phyloP scores from a whole-genome alignment of 2,329 filamentous ascomycete species.

The Monosporascus sp. region DNA sequence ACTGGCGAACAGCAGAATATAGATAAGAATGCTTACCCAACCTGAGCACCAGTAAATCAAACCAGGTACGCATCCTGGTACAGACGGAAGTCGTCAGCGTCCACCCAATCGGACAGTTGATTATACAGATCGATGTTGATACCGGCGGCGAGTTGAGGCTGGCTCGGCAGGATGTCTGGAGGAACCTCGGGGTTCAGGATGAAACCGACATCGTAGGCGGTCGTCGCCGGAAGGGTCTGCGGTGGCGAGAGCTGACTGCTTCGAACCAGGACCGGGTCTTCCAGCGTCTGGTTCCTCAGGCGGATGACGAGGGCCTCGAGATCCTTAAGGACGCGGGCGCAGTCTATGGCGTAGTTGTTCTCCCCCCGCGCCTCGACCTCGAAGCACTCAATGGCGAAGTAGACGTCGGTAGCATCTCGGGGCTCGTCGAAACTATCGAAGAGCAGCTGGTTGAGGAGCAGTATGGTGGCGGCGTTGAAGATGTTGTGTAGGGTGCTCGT shows the following conservation, averaged over 20 bases:
- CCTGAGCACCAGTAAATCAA: neutral
- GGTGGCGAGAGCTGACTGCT: neutral
- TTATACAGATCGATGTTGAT: neutral
- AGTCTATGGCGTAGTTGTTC: slow-evolving; percentile 34
- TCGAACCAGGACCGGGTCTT: neutral
- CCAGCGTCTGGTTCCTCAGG: slow-evolving; percentile 14
- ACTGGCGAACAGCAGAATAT: neutral
- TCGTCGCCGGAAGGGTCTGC: neutral
- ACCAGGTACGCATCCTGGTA: slow-evolving; percentile 3
- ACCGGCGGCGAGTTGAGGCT: neutral
- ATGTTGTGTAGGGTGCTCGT: slow-evolving; percentile 43
- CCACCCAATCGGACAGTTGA: slow-evolving; percentile 5
- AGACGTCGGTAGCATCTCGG: slow-evolving; percentile 27
- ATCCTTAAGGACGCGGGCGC: slow-evolving; percentile 33
- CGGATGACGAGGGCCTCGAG: slow-evolving; percentile 31
- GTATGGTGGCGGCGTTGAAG: slow-evolving; percentile 45
- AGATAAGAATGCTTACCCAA: neutral
- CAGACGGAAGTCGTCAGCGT: slow-evolving; percentile 1
- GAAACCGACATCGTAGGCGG: slow-evolving; percentile 11
- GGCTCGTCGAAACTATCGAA: slow-evolving; percentile 25
- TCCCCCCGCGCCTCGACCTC: slow-evolving; percentile 33
- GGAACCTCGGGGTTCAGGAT: slow-evolving; percentile 7
- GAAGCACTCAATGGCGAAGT: slow-evolving; percentile 38
- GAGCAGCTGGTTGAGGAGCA: slow-evolving; percentile 41
- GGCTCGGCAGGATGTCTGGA: neutral